Evolutionary conservation across 805 yeast species (phyloP).

Genomic region (Kazachstania bromeliacearum): DNA sequence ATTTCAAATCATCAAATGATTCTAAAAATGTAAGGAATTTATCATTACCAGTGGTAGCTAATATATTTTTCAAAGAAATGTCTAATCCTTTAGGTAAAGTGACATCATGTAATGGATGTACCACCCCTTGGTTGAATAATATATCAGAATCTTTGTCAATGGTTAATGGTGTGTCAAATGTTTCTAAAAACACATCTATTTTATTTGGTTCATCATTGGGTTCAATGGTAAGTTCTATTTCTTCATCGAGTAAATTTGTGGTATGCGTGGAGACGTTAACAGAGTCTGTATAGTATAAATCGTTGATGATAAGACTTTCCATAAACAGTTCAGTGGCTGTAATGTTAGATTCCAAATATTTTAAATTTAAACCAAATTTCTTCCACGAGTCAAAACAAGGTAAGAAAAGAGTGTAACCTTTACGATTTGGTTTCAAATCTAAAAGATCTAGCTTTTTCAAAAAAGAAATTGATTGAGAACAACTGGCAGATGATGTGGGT

Average conservation of each 20-base stretch:
- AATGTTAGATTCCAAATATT: conserved; percentile 46
- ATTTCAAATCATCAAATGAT: conserved; percentile 34
- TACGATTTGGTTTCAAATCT: conserved; percentile 41
- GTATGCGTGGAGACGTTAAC: conserved; percentile 23
- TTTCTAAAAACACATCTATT: conserved; percentile 9
- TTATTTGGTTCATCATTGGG: conserved; percentile 4
- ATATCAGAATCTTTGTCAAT: conserved; percentile 46
- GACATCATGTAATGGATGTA: conserved; percentile 55
- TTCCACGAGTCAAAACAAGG: conserved; percentile 77
- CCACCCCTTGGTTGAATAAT: conserved; percentile 74
- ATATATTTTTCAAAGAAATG: conserved; percentile 46
- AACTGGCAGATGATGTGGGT: conserved; percentile 45
- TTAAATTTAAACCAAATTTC: conserved; percentile 46
- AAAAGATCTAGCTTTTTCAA: conserved; percentile 44
- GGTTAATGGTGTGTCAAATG: conserved; percentile 16
- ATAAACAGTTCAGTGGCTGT: conserved; percentile 44
- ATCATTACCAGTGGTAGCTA: conserved; percentile 42
- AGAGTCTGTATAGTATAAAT: conserved; percentile 58
- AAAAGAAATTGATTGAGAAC: conserved; percentile 55
- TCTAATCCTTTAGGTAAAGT: conserved; percentile 47
- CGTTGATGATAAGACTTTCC: conserved; percentile 51
- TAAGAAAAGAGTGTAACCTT: conserved; percentile 66
- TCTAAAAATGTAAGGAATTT: conserved; percentile 40
- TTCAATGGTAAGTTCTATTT: not conserved
- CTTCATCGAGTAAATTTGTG: conserved; percentile 26